phyloP scores from a whole-genome alignment of 129 eudicot genomes.

The Smallanthus sonchifolius region DNA sequence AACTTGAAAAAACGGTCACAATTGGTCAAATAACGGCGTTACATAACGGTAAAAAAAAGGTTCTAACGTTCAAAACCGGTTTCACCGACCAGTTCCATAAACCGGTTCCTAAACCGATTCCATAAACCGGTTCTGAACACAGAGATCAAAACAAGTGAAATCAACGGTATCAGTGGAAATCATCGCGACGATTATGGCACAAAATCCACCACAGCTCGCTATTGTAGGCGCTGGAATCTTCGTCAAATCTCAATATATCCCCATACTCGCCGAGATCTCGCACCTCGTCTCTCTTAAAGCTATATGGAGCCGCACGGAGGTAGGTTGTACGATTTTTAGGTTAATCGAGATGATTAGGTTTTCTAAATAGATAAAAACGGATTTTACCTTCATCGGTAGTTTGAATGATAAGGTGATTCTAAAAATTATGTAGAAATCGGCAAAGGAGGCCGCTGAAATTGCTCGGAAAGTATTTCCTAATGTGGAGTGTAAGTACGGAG shows the following conservation, averaged over 20 bases:
- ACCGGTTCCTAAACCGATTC: too few species aligned
- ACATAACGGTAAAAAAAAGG: too few species aligned
- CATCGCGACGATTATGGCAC: slow-evolving; percentile 30
- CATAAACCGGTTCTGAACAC: too few species aligned
- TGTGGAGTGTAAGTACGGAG: slow-evolving; percentile 86
- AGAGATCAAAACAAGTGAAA: too few species aligned
- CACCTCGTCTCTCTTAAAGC: slow-evolving; percentile 50
- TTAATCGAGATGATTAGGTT: too few species aligned
- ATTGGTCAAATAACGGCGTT: too few species aligned
- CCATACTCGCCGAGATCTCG: slow-evolving; percentile 86
- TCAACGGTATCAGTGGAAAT: background rate
- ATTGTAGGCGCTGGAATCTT: slow-evolving; percentile 92
- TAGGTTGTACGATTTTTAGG: background rate
- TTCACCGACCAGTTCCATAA: too few species aligned
- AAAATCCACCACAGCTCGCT: slow-evolving; percentile 56
- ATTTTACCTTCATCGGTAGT: background rate
- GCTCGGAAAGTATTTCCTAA: slow-evolving; percentile 57
- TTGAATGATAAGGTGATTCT: background rate
- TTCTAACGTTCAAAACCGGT: too few species aligned
- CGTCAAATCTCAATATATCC: slow-evolving; percentile 77
- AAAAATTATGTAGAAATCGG: slow-evolving; percentile 21
- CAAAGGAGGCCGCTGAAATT: slow-evolving; percentile 67
- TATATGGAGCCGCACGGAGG: slow-evolving; percentile 95
- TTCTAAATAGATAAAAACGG: too few species aligned
- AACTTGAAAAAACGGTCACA: too few species aligned